Evolutionary conservation across 805 yeast species (phyloP).

Genomic region (Candida manassasensis): DNA sequence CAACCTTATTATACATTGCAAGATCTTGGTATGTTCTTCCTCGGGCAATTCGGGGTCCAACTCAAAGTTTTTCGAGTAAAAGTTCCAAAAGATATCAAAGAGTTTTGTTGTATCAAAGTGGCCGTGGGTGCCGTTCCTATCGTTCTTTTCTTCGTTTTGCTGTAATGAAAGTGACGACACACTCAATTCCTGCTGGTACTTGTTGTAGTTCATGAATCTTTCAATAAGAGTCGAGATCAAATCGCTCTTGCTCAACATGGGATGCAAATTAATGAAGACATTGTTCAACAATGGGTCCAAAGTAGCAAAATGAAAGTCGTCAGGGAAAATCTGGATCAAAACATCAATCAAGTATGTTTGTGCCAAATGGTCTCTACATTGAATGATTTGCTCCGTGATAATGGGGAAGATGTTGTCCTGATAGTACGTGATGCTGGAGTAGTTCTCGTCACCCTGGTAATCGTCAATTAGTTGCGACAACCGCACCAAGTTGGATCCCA

Average conservation of each 20-base stretch:
- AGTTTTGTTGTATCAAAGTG: constrained; percentile 23
- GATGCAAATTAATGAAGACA: constrained; percentile 63
- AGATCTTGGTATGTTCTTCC: constrained; percentile 59
- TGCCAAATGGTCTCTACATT: constrained; percentile 87
- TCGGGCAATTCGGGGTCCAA: constrained; percentile 60
- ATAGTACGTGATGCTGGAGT: constrained; percentile 29
- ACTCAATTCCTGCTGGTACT: constrained; percentile 12
- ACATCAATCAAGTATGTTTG: constrained; percentile 91
- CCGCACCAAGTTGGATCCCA: constrained; percentile 88
- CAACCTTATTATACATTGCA: constrained; percentile 62
- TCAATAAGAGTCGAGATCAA: constrained; percentile 68
- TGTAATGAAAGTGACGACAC: constrained; percentile 6
- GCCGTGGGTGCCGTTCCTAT: constrained; percentile 1
- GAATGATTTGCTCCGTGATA: constrained; percentile 83
- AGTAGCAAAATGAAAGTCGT: constrained; percentile 78
- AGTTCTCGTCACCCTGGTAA: constrained; percentile 38
- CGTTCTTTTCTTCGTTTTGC: constrained; percentile 8
- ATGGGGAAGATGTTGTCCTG: constrained; percentile 64
- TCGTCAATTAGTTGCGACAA: constrained; percentile 80
- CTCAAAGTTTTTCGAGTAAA: constrained; percentile 51
- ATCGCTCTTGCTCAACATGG: constrained; percentile 62
- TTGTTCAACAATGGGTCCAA: constrained; percentile 57
- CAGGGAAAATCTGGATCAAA: constrained; percentile 91
- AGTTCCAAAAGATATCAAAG: constrained; percentile 64
- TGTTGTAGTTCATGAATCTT: constrained; percentile 53